Base-by-base conservation (phyloP, 768 basidiomycete genomes). In the Xerocomellus chrysenteron region DNA sequence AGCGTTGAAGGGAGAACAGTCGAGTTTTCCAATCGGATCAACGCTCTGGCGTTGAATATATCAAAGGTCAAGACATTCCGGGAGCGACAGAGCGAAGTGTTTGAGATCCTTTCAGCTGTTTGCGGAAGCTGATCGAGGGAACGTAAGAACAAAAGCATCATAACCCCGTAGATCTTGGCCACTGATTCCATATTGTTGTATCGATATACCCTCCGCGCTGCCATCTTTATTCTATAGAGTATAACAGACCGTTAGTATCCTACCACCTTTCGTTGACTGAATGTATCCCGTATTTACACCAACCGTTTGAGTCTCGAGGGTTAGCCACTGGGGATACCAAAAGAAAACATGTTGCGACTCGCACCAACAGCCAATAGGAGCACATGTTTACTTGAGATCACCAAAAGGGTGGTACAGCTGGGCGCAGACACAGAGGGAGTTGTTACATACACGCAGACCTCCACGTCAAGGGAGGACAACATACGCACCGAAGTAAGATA, bases 1-100 rank as follows among this genome's bases (percentile, higher is more conserved):
- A 89, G 84, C 56, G 73, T 82, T 0, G 80, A 87, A 56, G 89
- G 87, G 4, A 73, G 81, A 12, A 84, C 86, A 9, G 82, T 90
- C 54, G 76, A 82, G 43, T 87, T 94, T 67, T 80, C 87, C 28
- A 94, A 93, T 68, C 71, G 88, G 54, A 82, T 94, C 49, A 93
- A 92, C 69, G 81, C 78, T 21, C 77, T 94, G 13, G 86, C 87
- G 58, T 64, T 94, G 59, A 79, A 76, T 1, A 82, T 94, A 80
- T 90, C 86, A 47, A 78, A 75, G 65, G 71, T 94, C 52, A 78
- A 76, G 55, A 82, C 88, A 47, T 94, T 94, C 66, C 81, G 77
- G 60, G 87, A 90, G 61, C 69, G 89, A 47, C 87, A 91, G 71
- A 79, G 75, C 2, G 77, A 82, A 48, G 87, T 91, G 7, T 92